phyloP scores from a whole-genome alignment of 495 filamentous ascomycete species.

The Penicillium flavigenum region DNA sequence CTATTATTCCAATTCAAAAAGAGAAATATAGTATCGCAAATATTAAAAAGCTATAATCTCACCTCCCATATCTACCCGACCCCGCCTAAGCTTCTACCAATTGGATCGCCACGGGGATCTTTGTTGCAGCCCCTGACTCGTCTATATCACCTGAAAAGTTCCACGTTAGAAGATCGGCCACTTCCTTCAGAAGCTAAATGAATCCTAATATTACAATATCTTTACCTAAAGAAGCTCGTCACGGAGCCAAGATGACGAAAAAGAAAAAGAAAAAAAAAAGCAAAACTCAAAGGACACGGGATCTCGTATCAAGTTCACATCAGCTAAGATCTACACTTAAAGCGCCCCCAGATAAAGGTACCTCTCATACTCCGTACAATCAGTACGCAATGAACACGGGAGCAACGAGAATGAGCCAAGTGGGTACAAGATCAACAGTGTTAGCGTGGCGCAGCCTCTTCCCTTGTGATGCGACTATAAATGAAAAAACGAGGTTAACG shows the following conservation, averaged over 20 bases:
- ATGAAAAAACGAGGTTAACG: too few relatives aligned
- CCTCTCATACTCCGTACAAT: too few relatives aligned
- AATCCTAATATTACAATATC: neutral
- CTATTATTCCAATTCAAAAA: neutral
- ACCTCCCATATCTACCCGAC: neutral
- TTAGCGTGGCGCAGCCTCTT: neutral
- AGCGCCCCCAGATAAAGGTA: neutral
- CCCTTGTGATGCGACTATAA: too few relatives aligned
- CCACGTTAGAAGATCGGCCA: neutral
- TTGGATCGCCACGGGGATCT: conserved; percentile 18
- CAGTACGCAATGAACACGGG: neutral
- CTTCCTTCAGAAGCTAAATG: neutral
- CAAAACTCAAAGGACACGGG: conserved; percentile 6
- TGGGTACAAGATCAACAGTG: conserved; percentile 1
- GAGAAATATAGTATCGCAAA: neutral
- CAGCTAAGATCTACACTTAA: conserved; percentile 4
- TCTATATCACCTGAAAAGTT: neutral
- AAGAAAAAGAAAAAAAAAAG: neutral
- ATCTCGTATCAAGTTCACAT: neutral
- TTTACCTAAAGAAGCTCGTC: neutral
- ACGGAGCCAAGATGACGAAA: neutral
- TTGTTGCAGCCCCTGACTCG: conserved; percentile 26
- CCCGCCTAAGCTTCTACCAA: conserved; percentile 4
- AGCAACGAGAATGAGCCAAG: neutral
- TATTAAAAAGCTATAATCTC: neutral